A percentile compares a stretch with the other conserved stretches of the same genome.
Evolutionary conservation across 306 rosid genomes (phyloP).

Genomic region (Lithocarpus polystachyus): DNA sequence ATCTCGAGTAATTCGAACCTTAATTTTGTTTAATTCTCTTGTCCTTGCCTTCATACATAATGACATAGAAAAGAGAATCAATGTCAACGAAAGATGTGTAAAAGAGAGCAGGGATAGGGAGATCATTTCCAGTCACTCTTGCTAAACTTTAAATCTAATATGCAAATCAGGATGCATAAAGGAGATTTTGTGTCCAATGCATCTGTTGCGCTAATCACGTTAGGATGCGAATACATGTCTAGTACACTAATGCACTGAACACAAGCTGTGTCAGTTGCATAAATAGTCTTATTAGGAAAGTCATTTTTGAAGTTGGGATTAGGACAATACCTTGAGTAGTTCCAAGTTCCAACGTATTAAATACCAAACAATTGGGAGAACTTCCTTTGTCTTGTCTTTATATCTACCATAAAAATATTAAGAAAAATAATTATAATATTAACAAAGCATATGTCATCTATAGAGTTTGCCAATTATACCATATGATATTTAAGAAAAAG

Average conservation of each 20-base stretch:
- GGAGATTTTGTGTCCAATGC: no score
- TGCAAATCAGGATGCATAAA: background rate
- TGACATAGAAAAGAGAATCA: background rate
- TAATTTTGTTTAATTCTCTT: background rate
- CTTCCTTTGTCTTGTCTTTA: no score
- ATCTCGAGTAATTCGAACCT: slow-evolving; percentile 18
- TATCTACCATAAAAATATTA: no score
- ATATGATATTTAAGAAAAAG: no score
- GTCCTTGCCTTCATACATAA: no score
- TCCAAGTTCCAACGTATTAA: background rate
- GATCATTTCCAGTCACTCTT: background rate
- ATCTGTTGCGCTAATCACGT: no score
- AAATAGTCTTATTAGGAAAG: background rate
- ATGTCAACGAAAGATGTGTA: background rate
- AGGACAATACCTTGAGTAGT: background rate
- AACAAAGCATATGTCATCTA: no score
- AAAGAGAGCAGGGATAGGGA: background rate
- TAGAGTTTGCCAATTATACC: no score
- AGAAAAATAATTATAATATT: no score
- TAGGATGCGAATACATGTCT: no score
- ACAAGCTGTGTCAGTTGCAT: no score
- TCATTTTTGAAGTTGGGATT: background rate
- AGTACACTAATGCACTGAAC: no score
- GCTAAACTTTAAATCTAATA: background rate
- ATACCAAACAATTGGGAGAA: background rate